These are phyloP conservation scores for Penicillium brevicompactum DNA, from an alignment of 2,329 filamentous ascomycete genomes.

Conservation along the genomic window DNA sequence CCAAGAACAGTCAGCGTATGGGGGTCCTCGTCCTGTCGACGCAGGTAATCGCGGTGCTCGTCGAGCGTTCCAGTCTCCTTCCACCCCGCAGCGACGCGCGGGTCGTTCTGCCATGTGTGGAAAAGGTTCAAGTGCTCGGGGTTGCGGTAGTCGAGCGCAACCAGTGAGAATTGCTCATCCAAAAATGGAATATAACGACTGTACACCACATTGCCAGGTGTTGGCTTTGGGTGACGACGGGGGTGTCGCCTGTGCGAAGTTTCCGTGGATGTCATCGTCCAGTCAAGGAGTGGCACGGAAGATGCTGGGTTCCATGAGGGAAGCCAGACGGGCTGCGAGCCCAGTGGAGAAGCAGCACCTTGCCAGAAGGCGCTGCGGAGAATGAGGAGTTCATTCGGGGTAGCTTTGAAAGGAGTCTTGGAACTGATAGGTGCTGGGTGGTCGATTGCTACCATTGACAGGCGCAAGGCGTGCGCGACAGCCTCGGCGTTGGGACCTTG, in stretches of 20 bases:
- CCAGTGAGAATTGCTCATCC: constrained; percentile 74
- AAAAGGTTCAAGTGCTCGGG: constrained; percentile 69
- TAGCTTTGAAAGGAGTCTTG: constrained; percentile 13
- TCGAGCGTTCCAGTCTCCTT: constrained; percentile 76
- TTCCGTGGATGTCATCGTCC: constrained; percentile 42
- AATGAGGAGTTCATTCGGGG: constrained; percentile 46
- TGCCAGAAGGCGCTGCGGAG: constrained; percentile 67
- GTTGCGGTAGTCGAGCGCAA: constrained; percentile 69
- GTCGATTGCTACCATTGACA: constrained; percentile 27
- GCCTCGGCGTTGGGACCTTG: constrained; percentile 35
- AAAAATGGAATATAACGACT: constrained; percentile 77
- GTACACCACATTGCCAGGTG: constrained; percentile 70
- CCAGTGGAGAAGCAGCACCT: constrained; percentile 69
- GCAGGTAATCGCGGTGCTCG: constrained; percentile 72
- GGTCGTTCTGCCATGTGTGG: constrained; percentile 81
- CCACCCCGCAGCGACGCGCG: constrained; percentile 77
- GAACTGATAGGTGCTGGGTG: constrained; percentile 20
- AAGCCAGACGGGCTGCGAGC: constrained; percentile 64
- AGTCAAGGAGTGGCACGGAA: constrained; percentile 44
- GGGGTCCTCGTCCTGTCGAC: constrained; percentile 68
- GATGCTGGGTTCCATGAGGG: constrained; percentile 31
- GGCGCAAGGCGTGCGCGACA: constrained; percentile 42
- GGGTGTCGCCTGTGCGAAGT: constrained; percentile 68
- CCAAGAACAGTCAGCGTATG: constrained; percentile 72
- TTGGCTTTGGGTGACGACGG: constrained; percentile 70